Evolutionary conservation across 2,329 filamentous ascomycete species (phyloP).

Genomic region (Trichoderma polysporum): DNA sequence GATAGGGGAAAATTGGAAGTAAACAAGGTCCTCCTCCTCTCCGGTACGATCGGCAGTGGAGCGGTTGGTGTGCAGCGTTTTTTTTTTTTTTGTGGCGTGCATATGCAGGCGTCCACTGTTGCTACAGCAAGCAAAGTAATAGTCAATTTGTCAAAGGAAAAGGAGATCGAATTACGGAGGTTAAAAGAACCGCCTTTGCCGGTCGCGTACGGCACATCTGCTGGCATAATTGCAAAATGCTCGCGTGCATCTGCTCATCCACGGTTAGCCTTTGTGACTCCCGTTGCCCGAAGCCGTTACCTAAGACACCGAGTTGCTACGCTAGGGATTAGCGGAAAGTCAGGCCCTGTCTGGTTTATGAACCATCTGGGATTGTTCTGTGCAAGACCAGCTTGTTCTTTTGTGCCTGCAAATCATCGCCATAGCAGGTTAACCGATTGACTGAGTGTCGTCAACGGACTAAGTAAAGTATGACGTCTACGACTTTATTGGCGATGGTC

Average conservation of each 20-base stretch:
- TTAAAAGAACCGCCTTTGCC: not conserved
- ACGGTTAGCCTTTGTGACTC: not conserved
- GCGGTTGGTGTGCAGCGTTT: not conserved
- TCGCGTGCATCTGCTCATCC: not conserved
- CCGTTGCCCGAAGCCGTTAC: not conserved
- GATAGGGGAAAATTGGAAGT: not conserved
- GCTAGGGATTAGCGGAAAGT: conserved; percentile 5
- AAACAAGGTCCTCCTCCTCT: conserved; percentile 1
- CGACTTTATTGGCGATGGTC: not conserved
- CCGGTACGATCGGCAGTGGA: not conserved
- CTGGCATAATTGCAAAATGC: not conserved
- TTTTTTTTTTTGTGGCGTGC: not conserved
- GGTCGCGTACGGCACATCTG: not conserved
- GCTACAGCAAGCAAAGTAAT: not conserved
- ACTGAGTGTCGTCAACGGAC: not conserved
- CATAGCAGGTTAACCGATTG: not conserved
- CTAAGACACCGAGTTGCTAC: conserved; percentile 3
- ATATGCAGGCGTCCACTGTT: not conserved
- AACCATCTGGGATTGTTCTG: not conserved
- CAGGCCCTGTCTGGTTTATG: not conserved
- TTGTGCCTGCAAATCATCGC: conserved; percentile 4
- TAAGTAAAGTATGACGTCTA: conserved; percentile 9
- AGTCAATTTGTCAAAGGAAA: not conserved
- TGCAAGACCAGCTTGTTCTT: not conserved
- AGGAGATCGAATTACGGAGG: not conserved